Conservation (phyloP, 2,329 filamentous ascomycete genomes). For the Stylonectria norvegica region DNA sequence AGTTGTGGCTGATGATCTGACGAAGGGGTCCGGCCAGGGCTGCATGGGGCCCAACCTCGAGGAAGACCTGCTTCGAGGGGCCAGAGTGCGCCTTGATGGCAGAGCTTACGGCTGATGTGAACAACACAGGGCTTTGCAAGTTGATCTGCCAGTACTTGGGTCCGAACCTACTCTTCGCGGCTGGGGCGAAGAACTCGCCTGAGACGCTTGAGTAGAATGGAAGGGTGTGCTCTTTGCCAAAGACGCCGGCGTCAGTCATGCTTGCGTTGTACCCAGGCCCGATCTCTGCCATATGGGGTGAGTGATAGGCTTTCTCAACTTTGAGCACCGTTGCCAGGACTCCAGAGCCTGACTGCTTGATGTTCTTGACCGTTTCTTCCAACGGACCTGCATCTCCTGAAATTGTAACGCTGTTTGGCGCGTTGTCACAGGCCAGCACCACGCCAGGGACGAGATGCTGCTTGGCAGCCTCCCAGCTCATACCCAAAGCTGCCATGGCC, state of each 20-base stretch:
- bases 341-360: no score
- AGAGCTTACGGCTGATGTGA: neutral
- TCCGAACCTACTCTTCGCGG: neutral
- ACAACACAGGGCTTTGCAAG: neutral
- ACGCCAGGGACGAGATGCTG: slow-evolving; percentile 23
- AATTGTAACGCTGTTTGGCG: slow-evolving; percentile 32
- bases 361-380: neutral
- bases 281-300: neutral
- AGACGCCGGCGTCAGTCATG: no score
- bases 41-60: neutral
- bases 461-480: slow-evolving; percentile 28
- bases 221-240: no score
- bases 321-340: neutral
- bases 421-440: slow-evolving; percentile 36
- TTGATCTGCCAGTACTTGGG: neutral
- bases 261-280: no score
- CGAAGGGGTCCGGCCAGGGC: neutral
- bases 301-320: neutral
- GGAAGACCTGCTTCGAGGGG: neutral
- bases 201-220: neutral
- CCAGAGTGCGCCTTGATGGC: neutral
- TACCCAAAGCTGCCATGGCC: slow-evolving; percentile 38
- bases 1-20: neutral
- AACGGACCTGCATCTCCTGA: slow-evolving; percentile 25
- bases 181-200: neutral